Percentiles rank a stretch among this genome's conserved stretches.
These are phyloP conservation scores for Salvia splendens DNA, from an alignment of 257 asterid species.

Conservation along the genomic window DNA sequence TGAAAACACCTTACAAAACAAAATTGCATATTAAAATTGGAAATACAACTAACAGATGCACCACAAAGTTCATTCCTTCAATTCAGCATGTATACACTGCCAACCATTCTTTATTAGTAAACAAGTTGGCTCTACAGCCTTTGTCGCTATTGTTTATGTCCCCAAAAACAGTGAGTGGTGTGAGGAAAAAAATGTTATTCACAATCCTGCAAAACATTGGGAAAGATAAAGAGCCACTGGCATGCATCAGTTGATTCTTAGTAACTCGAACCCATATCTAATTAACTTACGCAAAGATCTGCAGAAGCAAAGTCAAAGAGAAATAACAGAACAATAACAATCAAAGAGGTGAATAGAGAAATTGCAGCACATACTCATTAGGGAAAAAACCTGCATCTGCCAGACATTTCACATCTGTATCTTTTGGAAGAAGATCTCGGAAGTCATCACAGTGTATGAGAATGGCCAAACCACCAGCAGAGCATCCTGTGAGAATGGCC, in stretches of 20 bases:
- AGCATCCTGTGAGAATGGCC: conserved; percentile 96
- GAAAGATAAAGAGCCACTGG: conserved; percentile 10
- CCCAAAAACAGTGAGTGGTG: conserved; percentile 1
- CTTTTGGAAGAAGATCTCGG: conserved; percentile 63
- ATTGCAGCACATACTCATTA: conserved; percentile 64
- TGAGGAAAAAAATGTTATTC: conserved; percentile 9
- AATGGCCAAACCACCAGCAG: conserved; percentile 96
- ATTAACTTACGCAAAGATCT: neutral
- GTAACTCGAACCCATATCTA: conserved; percentile 16
- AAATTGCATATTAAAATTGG: neutral
- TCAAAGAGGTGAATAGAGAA: conserved; percentile 20
- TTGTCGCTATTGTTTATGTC: neutral
- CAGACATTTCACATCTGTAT: conserved; percentile 78
- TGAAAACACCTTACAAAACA: neutral
- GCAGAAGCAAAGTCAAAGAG: conserved; percentile 2
- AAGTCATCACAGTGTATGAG: conserved; percentile 84
- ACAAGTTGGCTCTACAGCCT: conserved; percentile 3
- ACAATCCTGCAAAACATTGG: neutral
- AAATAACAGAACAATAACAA: conserved; percentile 11
- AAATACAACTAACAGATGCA: neutral
- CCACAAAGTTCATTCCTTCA: conserved; percentile 5
- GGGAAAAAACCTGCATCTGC: conserved; percentile 93
- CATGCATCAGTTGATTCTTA: neutral
- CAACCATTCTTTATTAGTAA: conserved; percentile 12
- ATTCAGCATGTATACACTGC: conserved; percentile 1